A percentile compares a stretch with the other conserved stretches of the same genome.
Evolutionary conservation across 345 rosid genomes (phyloP).

Genomic region (Corchorus olitorius): DNA sequence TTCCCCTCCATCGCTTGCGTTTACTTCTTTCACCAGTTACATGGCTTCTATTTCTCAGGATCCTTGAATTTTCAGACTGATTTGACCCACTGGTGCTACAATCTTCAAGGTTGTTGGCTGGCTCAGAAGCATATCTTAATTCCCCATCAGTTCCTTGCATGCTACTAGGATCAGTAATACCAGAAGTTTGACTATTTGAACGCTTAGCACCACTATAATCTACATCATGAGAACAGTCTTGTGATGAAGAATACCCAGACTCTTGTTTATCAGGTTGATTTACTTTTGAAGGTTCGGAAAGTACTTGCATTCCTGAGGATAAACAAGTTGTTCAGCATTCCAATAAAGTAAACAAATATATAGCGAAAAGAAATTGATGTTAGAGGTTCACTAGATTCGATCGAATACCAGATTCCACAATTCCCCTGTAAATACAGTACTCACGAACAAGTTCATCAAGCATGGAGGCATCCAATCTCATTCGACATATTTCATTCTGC

Average conservation of each 20-base stretch:
- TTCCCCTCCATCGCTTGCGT: slow-evolving; percentile 93
- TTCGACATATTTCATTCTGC: slow-evolving; percentile 96
- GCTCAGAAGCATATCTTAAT: slow-evolving; percentile 56
- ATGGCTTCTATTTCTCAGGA: slow-evolving; percentile 52
- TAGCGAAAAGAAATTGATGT: slow-evolving; percentile 6
- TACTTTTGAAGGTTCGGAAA: slow-evolving; percentile 40
- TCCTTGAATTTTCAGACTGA: slow-evolving; percentile 46
- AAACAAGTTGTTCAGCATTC: slow-evolving; percentile 20
- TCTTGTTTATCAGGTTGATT: slow-evolving; percentile 32
- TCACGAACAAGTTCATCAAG: slow-evolving; percentile 87
- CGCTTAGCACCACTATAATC: slow-evolving; percentile 48
- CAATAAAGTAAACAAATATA: slow-evolving; percentile 15
- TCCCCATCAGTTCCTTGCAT: slow-evolving; percentile 55
- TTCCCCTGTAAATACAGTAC: slow-evolving; percentile 93
- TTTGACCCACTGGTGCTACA: slow-evolving; percentile 86
- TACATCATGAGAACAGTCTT: slow-evolving; percentile 51
- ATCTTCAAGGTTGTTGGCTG: slow-evolving; percentile 52
- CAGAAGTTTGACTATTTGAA: slow-evolving; percentile 60
- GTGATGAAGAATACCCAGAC: slow-evolving; percentile 46
- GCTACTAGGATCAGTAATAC: slow-evolving; percentile 44
- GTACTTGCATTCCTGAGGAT: slow-evolving; percentile 43
- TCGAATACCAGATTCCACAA: slow-evolving; percentile 53
- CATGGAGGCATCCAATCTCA: slow-evolving; percentile 68
- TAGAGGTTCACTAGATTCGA: slow-evolving; percentile 42
- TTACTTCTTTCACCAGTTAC: slow-evolving; percentile 67